Evolutionary conservation across 2,329 filamentous ascomycete species (phyloP).

Genomic region (Triangularia verruculosa): DNA sequence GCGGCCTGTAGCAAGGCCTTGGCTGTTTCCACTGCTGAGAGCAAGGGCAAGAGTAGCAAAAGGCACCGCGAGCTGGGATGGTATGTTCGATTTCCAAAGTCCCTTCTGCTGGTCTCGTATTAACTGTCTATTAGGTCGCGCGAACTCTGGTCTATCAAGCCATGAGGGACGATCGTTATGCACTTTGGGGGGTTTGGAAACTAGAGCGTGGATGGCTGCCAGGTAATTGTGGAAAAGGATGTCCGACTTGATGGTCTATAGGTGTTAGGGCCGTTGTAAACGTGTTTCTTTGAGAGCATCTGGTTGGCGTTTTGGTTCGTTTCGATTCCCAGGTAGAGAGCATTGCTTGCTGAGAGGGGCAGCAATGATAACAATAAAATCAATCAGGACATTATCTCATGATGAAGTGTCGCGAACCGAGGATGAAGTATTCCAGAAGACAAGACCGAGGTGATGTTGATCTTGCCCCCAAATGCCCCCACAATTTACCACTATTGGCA

Average conservation of each 20-base stretch:
- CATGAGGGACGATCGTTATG: conserved; percentile 15
- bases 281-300: background rate
- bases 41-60: conserved; percentile 53
- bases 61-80: conserved; percentile 61
- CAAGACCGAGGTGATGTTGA: background rate
- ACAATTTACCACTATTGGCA: background rate
- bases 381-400: background rate
- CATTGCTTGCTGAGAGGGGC: background rate
- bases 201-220: too few species aligned
- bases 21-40: conserved; percentile 54
- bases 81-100: conserved; percentile 32
- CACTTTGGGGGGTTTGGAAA: too few species aligned
- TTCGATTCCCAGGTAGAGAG: background rate
- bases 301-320: background rate
- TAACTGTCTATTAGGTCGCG: conserved; percentile 35
- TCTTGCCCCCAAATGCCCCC: background rate
- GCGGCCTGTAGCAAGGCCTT: conserved; percentile 74
- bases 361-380: background rate
- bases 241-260: background rate
- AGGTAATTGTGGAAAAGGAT: background rate
- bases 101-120: background rate
- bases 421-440: background rate
- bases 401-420: background rate
- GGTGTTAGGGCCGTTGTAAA: background rate
- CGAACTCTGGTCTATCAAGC: conserved; percentile 59